These are phyloP conservation scores for Carnegiea gigantea DNA, from an alignment of 179 eudicot genomes.

Conservation along the genomic window DNA sequence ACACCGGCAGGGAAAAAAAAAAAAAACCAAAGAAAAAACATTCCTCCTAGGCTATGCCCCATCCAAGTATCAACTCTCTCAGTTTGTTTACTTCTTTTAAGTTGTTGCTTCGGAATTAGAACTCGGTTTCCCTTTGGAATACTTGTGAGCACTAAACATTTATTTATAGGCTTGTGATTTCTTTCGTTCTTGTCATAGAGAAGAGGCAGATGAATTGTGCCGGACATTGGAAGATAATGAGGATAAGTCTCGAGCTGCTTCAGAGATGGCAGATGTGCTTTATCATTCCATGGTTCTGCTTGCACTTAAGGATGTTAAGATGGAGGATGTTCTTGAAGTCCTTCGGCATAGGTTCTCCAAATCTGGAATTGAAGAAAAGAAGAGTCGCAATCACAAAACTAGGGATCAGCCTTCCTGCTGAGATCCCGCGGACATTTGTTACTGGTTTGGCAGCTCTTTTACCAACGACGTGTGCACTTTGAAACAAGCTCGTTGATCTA, in stretches of 20 bases:
- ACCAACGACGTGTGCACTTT: too few relatives aligned
- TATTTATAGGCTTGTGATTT: not conserved
- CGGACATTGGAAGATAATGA: slow-evolving; percentile 81
- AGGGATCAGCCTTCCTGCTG: slow-evolving; percentile 1
- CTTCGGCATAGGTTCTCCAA: slow-evolving; percentile 66
- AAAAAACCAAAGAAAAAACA: too few relatives aligned
- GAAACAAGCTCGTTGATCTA: not conserved
- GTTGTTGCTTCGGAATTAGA: not conserved
- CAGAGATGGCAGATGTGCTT: slow-evolving; percentile 94
- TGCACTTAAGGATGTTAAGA: slow-evolving; percentile 58
- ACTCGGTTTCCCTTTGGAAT: not conserved
- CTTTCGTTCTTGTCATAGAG: slow-evolving; percentile 35
- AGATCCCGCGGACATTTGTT: not conserved
- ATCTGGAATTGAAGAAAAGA: slow-evolving; percentile 89
- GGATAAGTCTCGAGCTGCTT: slow-evolving; percentile 68
- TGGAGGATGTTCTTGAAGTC: slow-evolving; percentile 72
- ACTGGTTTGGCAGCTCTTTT: not conserved
- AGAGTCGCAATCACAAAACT: slow-evolving; percentile 43
- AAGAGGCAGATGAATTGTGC: slow-evolving; percentile 95
- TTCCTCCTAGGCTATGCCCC: too few relatives aligned
- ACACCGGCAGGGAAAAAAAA: too few relatives aligned
- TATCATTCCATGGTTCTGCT: slow-evolving; percentile 88
- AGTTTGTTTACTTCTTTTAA: not conserved
- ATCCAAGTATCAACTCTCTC: not conserved
- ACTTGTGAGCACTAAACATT: not conserved